Base-by-base conservation (phyloP, 139 green algal genomes). In the Astrephomene gubernaculifera region DNA sequence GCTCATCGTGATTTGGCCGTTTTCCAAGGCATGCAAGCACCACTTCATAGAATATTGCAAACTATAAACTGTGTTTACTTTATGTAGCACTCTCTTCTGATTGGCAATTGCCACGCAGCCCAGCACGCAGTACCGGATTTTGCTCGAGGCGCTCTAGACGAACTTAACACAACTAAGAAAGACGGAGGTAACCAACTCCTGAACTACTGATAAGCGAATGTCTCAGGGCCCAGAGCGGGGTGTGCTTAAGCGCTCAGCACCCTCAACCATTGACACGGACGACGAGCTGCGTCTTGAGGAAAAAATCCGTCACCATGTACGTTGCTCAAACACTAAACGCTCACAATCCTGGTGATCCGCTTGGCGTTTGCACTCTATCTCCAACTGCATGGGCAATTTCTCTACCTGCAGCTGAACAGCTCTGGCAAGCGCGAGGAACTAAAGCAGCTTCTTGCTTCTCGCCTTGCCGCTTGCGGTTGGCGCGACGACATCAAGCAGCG, bases 381-480 rank as follows among this genome's bases (percentile, higher is more conserved):
- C n/a, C n/a, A n/a, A n/a, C n/a, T n/a, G n/a, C n/a, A n/a, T n/a
- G n/a, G n/a, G n/a, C n/a, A n/a, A n/a, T n/a, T n/a, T n/a, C n/a
- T n/a, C n/a, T n/a, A n/a, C n/a, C n/a, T n/a, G 85, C 83, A 92
- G 87, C 72, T 94, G 52, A 84, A 82, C 19, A 79, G 70, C 22
- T 90, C 79, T 19, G 91, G 91, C 0, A 90, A 92, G 71, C 82
- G 87, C 1, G 91, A 94, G 6, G 68, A 87, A 0, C 79, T 95
- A 29, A 95, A 95, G 81, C 36, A 88, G 38, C 75, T 94, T 67
- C 79, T 95, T 29, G 35, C 87, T 25, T 78, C 90, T 0, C 87
- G 89, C 57, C 87, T 95, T 14, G 85, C 88, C 54, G 89, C 91
- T 54, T 94, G 90, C n/a, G 92, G 92, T 49, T 95, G 92, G 92